phyloP scores from a whole-genome alignment of 2,329 filamentous ascomycete species.

The Rutstroemia sydowiana region DNA sequence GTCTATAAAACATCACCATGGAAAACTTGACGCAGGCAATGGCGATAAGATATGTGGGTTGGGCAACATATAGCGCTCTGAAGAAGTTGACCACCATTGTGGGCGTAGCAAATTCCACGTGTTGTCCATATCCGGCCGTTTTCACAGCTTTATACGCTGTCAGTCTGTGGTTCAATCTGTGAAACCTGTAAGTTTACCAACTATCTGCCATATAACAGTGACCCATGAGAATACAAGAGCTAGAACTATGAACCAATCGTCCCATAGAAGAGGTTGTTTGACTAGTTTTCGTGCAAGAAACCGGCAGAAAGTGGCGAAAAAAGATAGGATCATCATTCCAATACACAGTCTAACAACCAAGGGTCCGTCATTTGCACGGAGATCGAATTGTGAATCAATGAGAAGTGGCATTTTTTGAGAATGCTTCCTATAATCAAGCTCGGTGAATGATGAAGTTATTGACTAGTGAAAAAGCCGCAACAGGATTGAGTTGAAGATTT shows the following conservation, averaged over 20 bases:
- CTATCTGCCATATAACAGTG: background rate
- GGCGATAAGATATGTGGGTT: slow-evolving; percentile 9
- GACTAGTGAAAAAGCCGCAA: too few species aligned
- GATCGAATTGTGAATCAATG: too few species aligned
- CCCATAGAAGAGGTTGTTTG: background rate
- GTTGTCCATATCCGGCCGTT: background rate
- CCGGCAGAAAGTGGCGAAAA: background rate
- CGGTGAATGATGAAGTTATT: too few species aligned
- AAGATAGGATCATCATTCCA: background rate
- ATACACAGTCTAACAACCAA: background rate
- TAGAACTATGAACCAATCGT: background rate
- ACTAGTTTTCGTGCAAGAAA: background rate
- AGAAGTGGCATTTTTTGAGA: too few species aligned
- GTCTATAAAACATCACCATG: slow-evolving; percentile 4
- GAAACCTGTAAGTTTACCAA: too few species aligned
- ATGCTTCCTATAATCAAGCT: too few species aligned
- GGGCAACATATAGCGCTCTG: background rate
- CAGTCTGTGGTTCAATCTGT: too few species aligned
- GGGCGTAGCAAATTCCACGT: background rate
- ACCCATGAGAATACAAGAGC: background rate
- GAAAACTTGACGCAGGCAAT: slow-evolving; percentile 8
- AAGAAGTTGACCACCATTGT: background rate
- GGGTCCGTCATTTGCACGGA: slow-evolving; percentile 20
- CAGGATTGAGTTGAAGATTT: too few species aligned
- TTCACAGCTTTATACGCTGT: background rate